A percentile compares a stretch with the other conserved stretches of the same genome.
Evolutionary conservation across 1,284 basidiomycete genomes (phyloP).

Genomic region (Heterobasidion irregulare): DNA sequence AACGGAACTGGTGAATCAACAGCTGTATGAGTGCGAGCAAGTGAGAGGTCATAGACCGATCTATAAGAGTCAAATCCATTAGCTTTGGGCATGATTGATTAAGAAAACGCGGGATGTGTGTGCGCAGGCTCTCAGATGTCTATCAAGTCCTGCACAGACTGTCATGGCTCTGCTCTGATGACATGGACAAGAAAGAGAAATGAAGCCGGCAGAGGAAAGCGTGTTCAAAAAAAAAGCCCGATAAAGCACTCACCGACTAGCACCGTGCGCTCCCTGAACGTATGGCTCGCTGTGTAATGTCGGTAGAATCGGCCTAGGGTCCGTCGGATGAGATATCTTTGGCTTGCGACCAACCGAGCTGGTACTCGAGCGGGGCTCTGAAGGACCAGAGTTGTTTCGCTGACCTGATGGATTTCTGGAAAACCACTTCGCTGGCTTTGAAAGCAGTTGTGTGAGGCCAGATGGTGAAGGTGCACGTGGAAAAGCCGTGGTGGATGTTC

Average conservation of each 20-base stretch:
- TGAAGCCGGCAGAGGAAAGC: background rate
- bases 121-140: no score
- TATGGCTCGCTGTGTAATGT: conserved; percentile 19
- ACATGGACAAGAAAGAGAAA: background rate
- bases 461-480: conserved; percentile 27
- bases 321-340: conserved; percentile 76
- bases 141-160: no score
- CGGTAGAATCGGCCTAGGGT: conserved; percentile 60
- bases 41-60: conserved; percentile 59
- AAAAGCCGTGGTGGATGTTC: conserved; percentile 11
- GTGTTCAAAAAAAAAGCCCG: background rate
- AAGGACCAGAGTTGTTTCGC: conserved; percentile 23
- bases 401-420: conserved; percentile 29
- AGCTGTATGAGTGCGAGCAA: conserved; percentile 36
- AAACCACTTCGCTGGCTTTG: conserved; percentile 43
- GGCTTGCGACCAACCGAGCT: conserved; percentile 49
- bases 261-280: conserved; percentile 22
- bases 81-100: conserved; percentile 3
- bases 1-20: conserved; percentile 33
- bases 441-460: conserved; percentile 32
- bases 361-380: conserved; percentile 43
- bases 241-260: conserved; percentile 37
- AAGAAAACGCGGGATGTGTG: background rate
- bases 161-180: no score
- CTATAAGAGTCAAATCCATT: conserved; percentile 26